Base-by-base conservation (phyloP, 441 rosid genomes). In the Arabidopsis hybrid region DNA sequence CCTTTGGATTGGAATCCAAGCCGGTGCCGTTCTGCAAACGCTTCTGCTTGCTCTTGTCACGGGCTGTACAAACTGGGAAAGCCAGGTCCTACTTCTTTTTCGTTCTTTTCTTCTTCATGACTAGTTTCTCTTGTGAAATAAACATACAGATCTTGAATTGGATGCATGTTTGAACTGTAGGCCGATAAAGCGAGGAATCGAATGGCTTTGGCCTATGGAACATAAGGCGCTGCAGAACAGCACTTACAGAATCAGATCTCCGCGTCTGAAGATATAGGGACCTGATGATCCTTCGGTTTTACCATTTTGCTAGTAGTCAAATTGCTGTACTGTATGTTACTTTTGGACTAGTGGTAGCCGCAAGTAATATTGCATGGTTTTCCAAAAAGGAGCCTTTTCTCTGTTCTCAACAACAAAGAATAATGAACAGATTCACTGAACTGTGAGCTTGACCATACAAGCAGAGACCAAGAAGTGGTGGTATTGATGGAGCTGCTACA, bases 1-100 rank as follows among this genome's bases (percentile, higher is more conserved):
- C 12, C 88, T 89, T 39, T 89, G 91, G 91, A 52, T 84, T 2
- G 94, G 94, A 12, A 82, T 87, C 18, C 83, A 76, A 77, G 72
- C 68, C 1, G 94, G 91, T 60, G 77, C 89, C 1, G 17, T 82
- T 57, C 18, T 83, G 46, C 94, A 87, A 74, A 67, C 69, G 17
- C 4, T 75, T 62, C 47, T 84, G 65, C 83, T 89, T 1, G 66
- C 60, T 50, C 34, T 80, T 32, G 68, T 85, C 50, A 85, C 91
- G 7, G 32, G 72, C 17, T 67, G 80, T 57, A 79, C 84, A 26
- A 65, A 87, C 77, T 89, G 87, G 91, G 81, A 82, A 60, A 74
- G 74, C 65, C 86, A 79, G 88, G 94, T 85, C 21, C 29, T 53
- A 21, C 26, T 21, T 21, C 26, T 21, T 49, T 59, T 60, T 9